Conservation (phyloP, 345 rosid genomes). For the Anastatica hierochuntica region DNA sequence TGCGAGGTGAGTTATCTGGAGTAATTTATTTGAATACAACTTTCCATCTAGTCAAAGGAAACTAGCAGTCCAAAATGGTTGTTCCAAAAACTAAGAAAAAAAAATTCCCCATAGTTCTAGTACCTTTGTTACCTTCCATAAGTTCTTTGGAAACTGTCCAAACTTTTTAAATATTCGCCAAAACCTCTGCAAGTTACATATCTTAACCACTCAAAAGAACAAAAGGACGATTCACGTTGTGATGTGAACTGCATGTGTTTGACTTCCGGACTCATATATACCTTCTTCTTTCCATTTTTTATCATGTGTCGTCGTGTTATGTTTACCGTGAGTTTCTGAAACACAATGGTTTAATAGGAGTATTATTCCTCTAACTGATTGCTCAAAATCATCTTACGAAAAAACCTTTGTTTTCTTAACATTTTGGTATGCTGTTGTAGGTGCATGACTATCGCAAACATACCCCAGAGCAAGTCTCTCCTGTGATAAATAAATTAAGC, state of each 20-base stretch:
- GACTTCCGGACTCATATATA: too few species aligned
- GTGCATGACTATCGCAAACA: constrained; percentile 69
- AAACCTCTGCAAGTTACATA: not conserved
- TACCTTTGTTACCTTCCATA: constrained; percentile 5
- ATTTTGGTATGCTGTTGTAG: constrained; percentile 33
- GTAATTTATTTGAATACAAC: not conserved
- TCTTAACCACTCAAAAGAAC: too few species aligned
- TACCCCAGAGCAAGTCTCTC: constrained; percentile 50
- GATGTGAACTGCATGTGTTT: too few species aligned
- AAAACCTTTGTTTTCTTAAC: not conserved
- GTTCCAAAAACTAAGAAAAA: not conserved
- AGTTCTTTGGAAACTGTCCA: constrained; percentile 3
- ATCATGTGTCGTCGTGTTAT: too few species aligned
- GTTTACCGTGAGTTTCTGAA: too few species aligned
- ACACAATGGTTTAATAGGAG: too few species aligned
- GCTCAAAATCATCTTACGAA: not conserved
- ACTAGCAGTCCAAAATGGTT: not conserved
- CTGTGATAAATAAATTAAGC: constrained; percentile 47
- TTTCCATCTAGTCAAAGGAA: not conserved
- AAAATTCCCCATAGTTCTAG: not conserved
- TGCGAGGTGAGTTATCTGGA: constrained; percentile 61
- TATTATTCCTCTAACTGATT: constrained; percentile 2
- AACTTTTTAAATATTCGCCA: not conserved
- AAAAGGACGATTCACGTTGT: too few species aligned
- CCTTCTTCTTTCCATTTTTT: too few species aligned